Evolutionary conservation across 2,329 filamentous ascomycete genomes (phyloP), one percentile per base, ranked within the genome.

Genomic region (Parasarocladium wereldwijsianum): DNA sequence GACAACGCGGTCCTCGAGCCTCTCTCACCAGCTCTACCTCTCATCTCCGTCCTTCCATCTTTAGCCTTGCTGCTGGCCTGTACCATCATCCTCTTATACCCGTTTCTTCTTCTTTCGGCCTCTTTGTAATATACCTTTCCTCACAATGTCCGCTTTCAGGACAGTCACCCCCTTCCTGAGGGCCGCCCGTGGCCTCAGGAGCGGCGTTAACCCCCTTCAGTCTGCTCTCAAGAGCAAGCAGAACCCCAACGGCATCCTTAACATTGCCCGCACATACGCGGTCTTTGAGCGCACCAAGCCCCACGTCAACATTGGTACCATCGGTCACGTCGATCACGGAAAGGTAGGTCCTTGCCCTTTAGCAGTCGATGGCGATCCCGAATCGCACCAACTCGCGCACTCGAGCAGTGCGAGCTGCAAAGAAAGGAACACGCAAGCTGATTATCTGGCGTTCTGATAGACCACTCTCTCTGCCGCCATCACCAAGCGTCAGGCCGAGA

Each of bases 271-370:
- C 43, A 64, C 64, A 50, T 78, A 77, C 44, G 73, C 73, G 37
- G 65, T 67, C 34, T 98, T 80, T 54, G 75, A 92, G 70, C 76
- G 90, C 52, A 76, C 67, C 52, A 98, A 98, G 71, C 90, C 90
- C 36, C 90, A 98, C 58, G 87, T 98, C 43, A 98, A 98, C 65
- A 90, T 98, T 51, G 90, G 90, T 57, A 98, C 90, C 46, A 98
- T 98, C 62, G 90, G 90, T 47, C 90, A 98, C 68, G 90, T 98
- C 62, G 90, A 98, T 73, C 87, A 98, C 65, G 87, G 87, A 66
- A 98, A 98, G 81, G 86, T 93, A 63, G 41, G 38, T n/a, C n/a
- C n/a, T n/a, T n/a, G n/a, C n/a, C n/a, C n/a, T n/a, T n/a, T n/a
- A n/a, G n/a, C n/a, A n/a, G n/a, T n/a, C n/a, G n/a, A n/a, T n/a